Evolutionary conservation across 805 yeast species (phyloP), one percentile per base, ranked within the genome.

Genomic region (Limtongozyma cylindracea): DNA sequence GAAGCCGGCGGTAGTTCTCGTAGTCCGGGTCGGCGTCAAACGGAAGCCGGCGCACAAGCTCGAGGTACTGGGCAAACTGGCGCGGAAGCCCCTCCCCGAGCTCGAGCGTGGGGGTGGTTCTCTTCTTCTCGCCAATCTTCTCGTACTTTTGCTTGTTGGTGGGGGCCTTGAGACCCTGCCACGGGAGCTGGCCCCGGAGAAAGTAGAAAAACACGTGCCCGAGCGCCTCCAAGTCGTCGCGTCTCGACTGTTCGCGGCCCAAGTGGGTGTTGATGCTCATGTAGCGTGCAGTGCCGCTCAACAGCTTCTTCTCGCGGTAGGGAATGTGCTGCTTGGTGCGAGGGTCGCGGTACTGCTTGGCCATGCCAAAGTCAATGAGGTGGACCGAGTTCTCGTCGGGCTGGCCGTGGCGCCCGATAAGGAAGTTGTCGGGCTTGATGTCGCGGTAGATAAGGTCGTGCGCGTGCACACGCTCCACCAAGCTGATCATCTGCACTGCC

Each of bases 91-190:
- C 92, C 31, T 67, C 70, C 35, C 94, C 74, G 27, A 88, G 55
- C 32, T 78, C 95, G 33, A 60, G 61, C 28, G 82, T 72, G 21
- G 74, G 69, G 2, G 98, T 84, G 3, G 78, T 59, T 48, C 82
- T 78, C 44, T 88, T 88, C 53, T 80, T 84, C 41, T 82, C 91
- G 27, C 98, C 96, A 43, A 88, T 88, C 43, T 80, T 82, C 45
- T 88, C 96, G 47, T 88, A 88, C 49, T 88, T 88, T 37, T 78
- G 94, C 49, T 88, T 84, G 55, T 88, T 88, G 19, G 93, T 82
- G 31, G 94, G 94, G 5, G 98, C 98, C 45, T 88, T 84, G 33
- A 88, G 57, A 13, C 98, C 98, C 53, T 88, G 98, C 98, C 98
- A 88, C 29, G 98, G 98, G 38, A 88, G 55, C 27, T 77, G 76